Base-by-base conservation (phyloP, 768 basidiomycete species). In the Russula griseocarnosa region DNA sequence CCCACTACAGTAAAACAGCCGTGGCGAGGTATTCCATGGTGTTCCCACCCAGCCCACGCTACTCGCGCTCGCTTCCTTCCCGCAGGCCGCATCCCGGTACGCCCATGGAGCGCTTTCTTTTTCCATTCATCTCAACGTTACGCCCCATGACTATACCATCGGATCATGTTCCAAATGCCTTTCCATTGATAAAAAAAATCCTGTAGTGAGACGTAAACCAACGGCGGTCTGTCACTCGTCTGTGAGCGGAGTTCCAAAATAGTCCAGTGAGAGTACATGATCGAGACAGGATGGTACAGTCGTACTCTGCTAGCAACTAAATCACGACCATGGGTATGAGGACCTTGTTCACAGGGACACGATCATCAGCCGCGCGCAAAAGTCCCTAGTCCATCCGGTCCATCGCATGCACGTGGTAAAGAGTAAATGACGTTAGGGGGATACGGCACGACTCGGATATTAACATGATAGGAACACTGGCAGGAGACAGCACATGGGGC, bases 341-440 rank as follows among this genome's bases (percentile, higher is more conserved):
- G n/a, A 47, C n/a, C 11, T 44, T n/a, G 44, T 20, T 16, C 49
- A 50, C 24, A 28, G 18, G 24, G 5, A 26, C 16, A 7, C 51
- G 9, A 32, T 16, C 28, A 32, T 18, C 18, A 52, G 28, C 30
- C 51, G 18, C 9, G 30, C 30, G 28, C 11, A 36, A 24, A 13
- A 3, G 22, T 36, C 53, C 44, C 22, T 13, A 24, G 14, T 50
- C 49, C 28, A 34, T 58, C 73, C 50, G 56, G 77, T 46, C 73
- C 73, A 13, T 64, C 79, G 70, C 69, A 73, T 34, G 49, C 26
- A 72, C 64, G 64, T 68, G 69, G 16, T 55, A 40, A 58, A 18
- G 47, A 20, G 58, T 50, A 59, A 63, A 62, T 46, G 47, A 20
- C n/a, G 28, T 51, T 55, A 51, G 32, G 55, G 47, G 57, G 49